Percentiles rank a stretch among this genome's conserved stretches.
Evolutionary conservation across 2,329 filamentous ascomycete genomes (phyloP).

Genomic region (Pleomassaria siparia): DNA sequence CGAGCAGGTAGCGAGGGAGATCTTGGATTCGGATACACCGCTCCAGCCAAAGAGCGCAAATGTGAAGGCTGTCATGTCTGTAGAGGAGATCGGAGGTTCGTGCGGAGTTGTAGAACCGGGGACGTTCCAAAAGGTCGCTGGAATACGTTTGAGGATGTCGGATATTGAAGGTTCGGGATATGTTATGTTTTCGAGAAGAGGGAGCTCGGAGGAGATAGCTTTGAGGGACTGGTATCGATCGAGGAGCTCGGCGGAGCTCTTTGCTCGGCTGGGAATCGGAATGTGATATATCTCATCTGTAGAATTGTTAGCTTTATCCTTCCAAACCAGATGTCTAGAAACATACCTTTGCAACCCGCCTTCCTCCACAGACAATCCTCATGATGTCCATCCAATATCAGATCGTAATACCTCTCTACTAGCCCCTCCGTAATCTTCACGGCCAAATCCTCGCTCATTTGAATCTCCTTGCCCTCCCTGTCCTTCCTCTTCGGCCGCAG

Average conservation of each 20-base stretch:
- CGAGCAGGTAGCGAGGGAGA: constrained; percentile 76
- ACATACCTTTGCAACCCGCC: constrained; percentile 79
- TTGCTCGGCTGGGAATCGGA: constrained; percentile 42
- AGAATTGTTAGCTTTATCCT: constrained; percentile 18
- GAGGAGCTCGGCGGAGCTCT: constrained; percentile 41
- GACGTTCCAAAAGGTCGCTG: constrained; percentile 23
- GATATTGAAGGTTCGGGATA: constrained; percentile 32
- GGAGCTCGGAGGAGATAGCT: constrained; percentile 35
- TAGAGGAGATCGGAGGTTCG: constrained; percentile 19
- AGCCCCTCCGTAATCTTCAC: constrained; percentile 61
- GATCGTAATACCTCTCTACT: constrained; percentile 71
- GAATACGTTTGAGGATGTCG: constrained; percentile 27
- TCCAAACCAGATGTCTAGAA: background rate
- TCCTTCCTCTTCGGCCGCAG: constrained; percentile 59
- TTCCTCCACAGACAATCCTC: constrained; percentile 84
- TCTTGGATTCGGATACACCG: constrained; percentile 61
- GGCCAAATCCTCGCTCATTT: constrained; percentile 51
- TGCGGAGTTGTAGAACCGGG: constrained; percentile 14
- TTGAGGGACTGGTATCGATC: constrained; percentile 44
- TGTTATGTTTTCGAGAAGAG: constrained; percentile 34
- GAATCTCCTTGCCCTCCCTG: constrained; percentile 48
- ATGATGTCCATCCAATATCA: constrained; percentile 74
- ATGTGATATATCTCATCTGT: constrained; percentile 66
- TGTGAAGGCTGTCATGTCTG: constrained; percentile 30
- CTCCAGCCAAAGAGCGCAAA: constrained; percentile 52